Base-by-base conservation (phyloP, 768 basidiomycete genomes). In the Hericium rajendrae region DNA sequence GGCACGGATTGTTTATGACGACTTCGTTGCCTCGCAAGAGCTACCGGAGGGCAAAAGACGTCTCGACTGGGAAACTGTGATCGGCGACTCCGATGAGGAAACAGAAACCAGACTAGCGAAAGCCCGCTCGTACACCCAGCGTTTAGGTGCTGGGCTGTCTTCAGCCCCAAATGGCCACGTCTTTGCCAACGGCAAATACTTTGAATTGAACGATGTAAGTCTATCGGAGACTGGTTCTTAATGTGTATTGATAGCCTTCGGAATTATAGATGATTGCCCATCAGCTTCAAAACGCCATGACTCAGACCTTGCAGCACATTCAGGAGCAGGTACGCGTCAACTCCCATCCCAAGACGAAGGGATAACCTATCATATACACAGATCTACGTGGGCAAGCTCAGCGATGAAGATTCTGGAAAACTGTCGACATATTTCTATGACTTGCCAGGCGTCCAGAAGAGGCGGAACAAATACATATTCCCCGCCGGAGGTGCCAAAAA, bases 391-490 rank as follows among this genome's bases (percentile, higher is more conserved):
- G 80, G 83, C 6, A 69, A 72, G 38, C 66, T 92, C 16, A 76
- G 77, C 9, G 84, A 89, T 48, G 76, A 75, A 1, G 70, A 76
- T 41, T 69, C 69, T 8, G 72, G 72, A 6, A 74, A 77, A 37
- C 78, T 90, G 55, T 71, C 80, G 32, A 86, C 77, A 13, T 93
- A 89, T 71, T 98, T 97, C 73, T 97, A 95, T 66, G 91, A 95
- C 64, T 78, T 94, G 6, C 89, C 94, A 0, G 81, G 80, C 0
- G 83, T 90, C 0, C 75, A 76, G 43, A 73, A 77, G 56, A 78
- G 86, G 11, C 73, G 97, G n/a, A 97, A 92, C 69, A 74, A 71
- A 26, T 82, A 88, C 66, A 84, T 97, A 55, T 81, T 83, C 64
- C 82, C 86, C 0, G 65, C 73, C 8, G 71, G 71, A 13, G 74